phyloP scores from a whole-genome alignment of 164 flowering plant genomes.

The Magnolia kwangsiensis region DNA sequence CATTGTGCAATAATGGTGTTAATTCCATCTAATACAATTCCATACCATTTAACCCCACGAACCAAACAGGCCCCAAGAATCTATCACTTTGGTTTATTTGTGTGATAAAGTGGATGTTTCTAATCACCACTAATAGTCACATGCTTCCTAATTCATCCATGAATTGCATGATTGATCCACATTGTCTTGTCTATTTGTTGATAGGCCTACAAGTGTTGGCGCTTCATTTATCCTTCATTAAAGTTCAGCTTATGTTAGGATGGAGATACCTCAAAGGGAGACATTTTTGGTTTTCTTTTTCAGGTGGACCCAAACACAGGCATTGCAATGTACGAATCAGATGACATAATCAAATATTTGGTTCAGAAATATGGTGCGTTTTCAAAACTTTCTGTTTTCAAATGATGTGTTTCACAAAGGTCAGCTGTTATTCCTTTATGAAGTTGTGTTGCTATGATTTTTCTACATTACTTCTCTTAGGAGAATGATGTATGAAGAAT shows the following conservation, averaged over 20 bases:
- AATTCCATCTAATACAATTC: too few species aligned
- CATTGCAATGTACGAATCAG: constrained; percentile 93
- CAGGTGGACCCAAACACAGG: constrained; percentile 99
- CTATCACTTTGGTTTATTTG: too few species aligned
- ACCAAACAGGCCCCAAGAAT: too few species aligned
- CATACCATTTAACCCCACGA: too few species aligned
- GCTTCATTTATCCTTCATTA: background rate
- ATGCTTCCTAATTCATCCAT: too few species aligned
- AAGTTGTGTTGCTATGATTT: background rate
- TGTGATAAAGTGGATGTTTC: too few species aligned
- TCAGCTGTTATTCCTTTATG: background rate
- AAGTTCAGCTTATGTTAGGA: background rate
- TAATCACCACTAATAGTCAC: too few species aligned
- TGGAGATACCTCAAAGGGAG: background rate
- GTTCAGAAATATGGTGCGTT: constrained; percentile 74
- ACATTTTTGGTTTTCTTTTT: constrained; percentile 17
- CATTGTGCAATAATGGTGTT: too few species aligned
- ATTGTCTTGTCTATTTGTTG: background rate
- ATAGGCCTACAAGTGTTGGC: background rate
- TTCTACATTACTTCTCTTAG: background rate
- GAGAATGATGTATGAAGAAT: too few species aligned
- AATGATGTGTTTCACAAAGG: background rate
- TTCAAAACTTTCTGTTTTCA: background rate
- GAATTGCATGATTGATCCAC: too few species aligned
- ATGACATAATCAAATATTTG: constrained; percentile 88